Evolutionary conservation across 495 filamentous ascomycete genomes (phyloP).

Genomic region (Chaetomium tenue): DNA sequence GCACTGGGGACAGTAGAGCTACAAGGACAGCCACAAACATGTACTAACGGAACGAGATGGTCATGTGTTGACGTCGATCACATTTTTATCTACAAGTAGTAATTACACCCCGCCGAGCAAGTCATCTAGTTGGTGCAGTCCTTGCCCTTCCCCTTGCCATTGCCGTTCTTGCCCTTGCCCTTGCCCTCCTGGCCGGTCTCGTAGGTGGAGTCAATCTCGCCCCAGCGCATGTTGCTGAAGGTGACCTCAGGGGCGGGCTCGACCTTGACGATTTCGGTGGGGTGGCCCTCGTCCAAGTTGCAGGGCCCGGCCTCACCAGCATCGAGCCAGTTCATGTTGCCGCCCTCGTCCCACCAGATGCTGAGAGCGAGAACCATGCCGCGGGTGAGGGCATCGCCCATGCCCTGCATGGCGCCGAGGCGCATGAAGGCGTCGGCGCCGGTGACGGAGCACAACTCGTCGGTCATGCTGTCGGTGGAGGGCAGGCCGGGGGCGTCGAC

Average conservation of each 20-base stretch:
- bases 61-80: neutral
- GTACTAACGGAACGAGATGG: neutral
- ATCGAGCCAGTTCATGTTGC: constrained; percentile 66
- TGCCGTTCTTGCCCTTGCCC: neutral
- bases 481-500: constrained; percentile 21
- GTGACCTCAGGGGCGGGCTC: constrained; percentile 54
- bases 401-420: constrained; percentile 55
- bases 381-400: constrained; percentile 57
- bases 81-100: neutral
- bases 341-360: constrained; percentile 62
- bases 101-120: neutral
- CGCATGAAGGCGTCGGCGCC: constrained; percentile 49
- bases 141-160: neutral
- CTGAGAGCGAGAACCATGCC: constrained; percentile 64
- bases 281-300: constrained; percentile 52
- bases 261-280: constrained; percentile 47
- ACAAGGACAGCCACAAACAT: no score
- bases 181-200: neutral
- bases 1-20: no score
- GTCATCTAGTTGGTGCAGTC: neutral
- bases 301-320: constrained; percentile 57
- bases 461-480: constrained; percentile 50
- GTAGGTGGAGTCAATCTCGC: constrained; percentile 60
- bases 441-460: constrained; percentile 59
- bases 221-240: constrained; percentile 64